Conservation (phyloP, 2,329 filamentous ascomycete genomes). For the Monosporascus sp. region DNA sequence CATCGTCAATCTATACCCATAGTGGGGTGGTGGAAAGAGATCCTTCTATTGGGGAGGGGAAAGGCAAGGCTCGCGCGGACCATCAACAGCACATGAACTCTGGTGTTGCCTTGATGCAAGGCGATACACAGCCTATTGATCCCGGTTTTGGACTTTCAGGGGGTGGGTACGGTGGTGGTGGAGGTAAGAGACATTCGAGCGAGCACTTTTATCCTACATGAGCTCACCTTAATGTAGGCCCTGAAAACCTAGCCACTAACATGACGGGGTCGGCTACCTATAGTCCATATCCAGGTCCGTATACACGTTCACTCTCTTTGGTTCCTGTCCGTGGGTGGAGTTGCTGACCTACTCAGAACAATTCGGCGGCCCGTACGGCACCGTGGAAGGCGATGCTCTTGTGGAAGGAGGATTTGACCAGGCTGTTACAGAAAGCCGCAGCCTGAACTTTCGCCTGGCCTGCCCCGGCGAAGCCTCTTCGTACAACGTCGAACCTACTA, state of each 20-base stretch:
- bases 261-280: background rate
- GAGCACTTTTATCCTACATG: background rate
- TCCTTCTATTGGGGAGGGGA: constrained; percentile 15
- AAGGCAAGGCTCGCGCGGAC: constrained; percentile 10
- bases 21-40: constrained; percentile 3
- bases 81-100: constrained; percentile 7
- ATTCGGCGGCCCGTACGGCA: constrained; percentile 7
- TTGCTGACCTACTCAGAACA: background rate
- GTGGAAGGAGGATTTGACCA: constrained; percentile 14
- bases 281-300: background rate
- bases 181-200: background rate
- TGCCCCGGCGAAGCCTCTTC: constrained; percentile 13
- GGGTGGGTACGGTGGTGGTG: background rate
- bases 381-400: constrained; percentile 3
- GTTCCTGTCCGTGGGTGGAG: background rate
- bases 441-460: constrained; percentile 13
- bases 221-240: background rate
- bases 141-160: constrained; percentile 1
- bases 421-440: constrained; percentile 15
- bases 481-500: background rate
- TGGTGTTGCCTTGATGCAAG: background rate
- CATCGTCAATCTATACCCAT: constrained; percentile 18
- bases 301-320: background rate
- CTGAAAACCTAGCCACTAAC: background rate
- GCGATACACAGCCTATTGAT: constrained; percentile 1